Conservation (phyloP, 805 yeast genomes). For the Zygosaccharomyces bailii region DNA sequence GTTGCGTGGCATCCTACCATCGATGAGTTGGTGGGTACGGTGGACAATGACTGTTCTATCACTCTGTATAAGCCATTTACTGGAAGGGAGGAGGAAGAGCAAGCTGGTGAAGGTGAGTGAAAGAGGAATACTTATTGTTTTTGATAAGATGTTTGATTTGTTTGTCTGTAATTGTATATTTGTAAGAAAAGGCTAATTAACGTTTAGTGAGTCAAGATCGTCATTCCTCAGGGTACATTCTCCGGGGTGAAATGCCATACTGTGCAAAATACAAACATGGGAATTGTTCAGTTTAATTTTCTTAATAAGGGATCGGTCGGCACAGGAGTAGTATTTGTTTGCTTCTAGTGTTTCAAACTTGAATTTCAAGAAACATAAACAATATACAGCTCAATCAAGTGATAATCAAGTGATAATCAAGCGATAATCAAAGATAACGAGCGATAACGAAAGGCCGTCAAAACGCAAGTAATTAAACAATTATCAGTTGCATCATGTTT, state of each 20-base stretch:
- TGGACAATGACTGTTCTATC: constrained; percentile 29
- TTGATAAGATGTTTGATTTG: not conserved
- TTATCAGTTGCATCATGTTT: too few species aligned
- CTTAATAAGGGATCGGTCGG: too few species aligned
- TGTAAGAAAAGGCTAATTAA: not conserved
- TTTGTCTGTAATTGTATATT: not conserved
- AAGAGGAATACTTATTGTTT: constrained; percentile 16
- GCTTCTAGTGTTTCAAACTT: too few species aligned
- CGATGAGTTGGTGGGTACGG: constrained; percentile 28
- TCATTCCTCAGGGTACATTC: not conserved
- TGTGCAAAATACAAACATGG: too few species aligned
- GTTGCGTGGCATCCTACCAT: constrained; percentile 33
- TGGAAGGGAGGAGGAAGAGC: constrained; percentile 25
- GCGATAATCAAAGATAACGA: too few species aligned
- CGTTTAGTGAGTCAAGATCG: not conserved
- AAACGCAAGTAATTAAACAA: too few species aligned
- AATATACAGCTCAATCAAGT: not conserved
- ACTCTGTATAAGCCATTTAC: constrained; percentile 31
- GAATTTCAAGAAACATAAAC: not conserved
- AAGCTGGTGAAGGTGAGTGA: constrained; percentile 12
- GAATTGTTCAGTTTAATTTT: too few species aligned
- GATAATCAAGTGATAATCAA: too few species aligned
- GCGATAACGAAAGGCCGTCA: too few species aligned
- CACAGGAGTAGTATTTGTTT: too few species aligned
- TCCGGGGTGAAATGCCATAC: too few species aligned